Conservation (phyloP, 345 rosid species). For the Lenwebbia sp. region DNA sequence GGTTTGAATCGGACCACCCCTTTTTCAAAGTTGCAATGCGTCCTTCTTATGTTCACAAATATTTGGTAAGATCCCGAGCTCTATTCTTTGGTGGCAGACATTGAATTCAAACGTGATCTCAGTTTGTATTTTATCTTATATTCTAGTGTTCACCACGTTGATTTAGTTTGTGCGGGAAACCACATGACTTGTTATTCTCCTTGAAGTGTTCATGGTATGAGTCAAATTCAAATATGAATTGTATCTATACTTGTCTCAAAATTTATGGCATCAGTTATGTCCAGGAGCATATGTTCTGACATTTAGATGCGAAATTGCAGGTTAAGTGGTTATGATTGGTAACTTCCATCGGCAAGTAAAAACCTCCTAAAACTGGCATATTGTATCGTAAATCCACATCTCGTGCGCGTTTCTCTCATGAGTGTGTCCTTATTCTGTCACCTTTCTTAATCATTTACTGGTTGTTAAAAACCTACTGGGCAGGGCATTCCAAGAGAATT, state of each 20-base stretch:
- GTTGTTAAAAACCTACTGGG: background rate
- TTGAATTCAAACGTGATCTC: background rate
- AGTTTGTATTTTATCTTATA: background rate
- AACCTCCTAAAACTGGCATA: background rate
- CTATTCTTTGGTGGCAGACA: background rate
- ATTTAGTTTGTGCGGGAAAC: background rate
- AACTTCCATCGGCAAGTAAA: background rate
- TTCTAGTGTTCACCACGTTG: background rate
- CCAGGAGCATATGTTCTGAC: background rate
- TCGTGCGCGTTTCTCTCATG: background rate
- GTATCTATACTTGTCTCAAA: background rate
- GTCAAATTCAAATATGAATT: background rate
- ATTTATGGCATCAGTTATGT: background rate
- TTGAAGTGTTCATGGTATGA: background rate
- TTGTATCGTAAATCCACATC: rapidly evolving
- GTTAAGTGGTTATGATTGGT: background rate
- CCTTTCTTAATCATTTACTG: background rate
- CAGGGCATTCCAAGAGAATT: background rate
- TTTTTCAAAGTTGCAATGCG: background rate
- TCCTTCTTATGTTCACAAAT: background rate
- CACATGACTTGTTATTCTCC: background rate
- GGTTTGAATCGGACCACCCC: background rate
- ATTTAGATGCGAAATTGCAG: background rate
- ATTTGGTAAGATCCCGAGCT: background rate
- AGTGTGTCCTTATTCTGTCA: background rate